These are phyloP conservation scores for Heritiera littoralis DNA, from an alignment of 345 rosid genomes.

Conservation along the genomic window DNA sequence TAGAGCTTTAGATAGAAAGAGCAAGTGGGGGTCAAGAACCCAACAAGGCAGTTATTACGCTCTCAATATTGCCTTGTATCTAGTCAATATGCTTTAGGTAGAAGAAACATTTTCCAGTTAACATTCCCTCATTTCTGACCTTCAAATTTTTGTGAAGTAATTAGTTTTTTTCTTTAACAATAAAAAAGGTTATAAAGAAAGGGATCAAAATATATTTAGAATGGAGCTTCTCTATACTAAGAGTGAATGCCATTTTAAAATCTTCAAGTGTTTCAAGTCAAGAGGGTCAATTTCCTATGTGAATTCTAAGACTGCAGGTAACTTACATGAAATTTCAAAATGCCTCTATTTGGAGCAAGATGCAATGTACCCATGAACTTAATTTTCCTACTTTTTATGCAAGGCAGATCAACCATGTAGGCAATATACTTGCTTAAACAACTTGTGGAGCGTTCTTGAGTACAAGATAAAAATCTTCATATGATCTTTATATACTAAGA, in stretches of 20 bases:
- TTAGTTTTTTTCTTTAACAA: too few relatives aligned
- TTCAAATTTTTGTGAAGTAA: background rate
- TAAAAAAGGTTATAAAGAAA: background rate
- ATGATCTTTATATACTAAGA: too few relatives aligned
- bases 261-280: background rate
- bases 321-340: too few relatives aligned
- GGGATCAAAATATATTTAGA: background rate
- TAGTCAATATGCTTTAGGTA: background rate
- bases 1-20: background rate
- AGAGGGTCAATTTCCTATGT: background rate
- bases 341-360: too few relatives aligned
- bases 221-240: background rate
- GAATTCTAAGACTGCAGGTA: too few relatives aligned
- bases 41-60: background rate
- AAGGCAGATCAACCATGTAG: too few relatives aligned
- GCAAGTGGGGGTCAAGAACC: background rate
- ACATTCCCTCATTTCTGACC: background rate
- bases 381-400: too few relatives aligned
- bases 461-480: too few relatives aligned
- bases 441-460: too few relatives aligned
- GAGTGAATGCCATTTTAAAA: background rate
- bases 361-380: too few relatives aligned
- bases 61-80: background rate
- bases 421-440: too few relatives aligned
- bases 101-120: background rate